phyloP scores from a whole-genome alignment of 2,329 filamentous ascomycete species.

The Neonectria coccinea region DNA sequence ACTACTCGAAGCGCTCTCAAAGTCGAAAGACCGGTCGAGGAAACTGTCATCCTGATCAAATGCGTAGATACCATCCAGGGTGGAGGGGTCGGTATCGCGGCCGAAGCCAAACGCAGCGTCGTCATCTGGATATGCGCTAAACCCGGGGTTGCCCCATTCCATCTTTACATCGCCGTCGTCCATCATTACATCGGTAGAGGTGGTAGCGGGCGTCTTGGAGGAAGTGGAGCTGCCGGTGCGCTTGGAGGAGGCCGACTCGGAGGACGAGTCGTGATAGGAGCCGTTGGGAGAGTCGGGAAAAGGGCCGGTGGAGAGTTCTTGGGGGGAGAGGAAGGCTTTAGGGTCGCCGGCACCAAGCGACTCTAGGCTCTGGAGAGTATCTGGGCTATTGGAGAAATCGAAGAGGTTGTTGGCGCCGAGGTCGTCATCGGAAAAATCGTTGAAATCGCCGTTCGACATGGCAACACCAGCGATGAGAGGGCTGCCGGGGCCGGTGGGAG shows the following conservation, averaged over 20 bases:
- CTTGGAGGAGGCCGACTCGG: slow-evolving; percentile 64
- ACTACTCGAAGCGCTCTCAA: slow-evolving; percentile 69
- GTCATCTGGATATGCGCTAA: slow-evolving; percentile 53
- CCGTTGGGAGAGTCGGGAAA: slow-evolving; percentile 57
- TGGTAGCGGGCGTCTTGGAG: slow-evolving; percentile 57
- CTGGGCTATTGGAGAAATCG: slow-evolving; percentile 53
- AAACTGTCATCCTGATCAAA: slow-evolving; percentile 57
- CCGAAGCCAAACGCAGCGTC: slow-evolving; percentile 53
- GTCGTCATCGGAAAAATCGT: slow-evolving; percentile 55
- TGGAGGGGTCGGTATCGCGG: slow-evolving; percentile 41
- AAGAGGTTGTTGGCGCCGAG: slow-evolving; percentile 49
- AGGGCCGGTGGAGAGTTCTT: slow-evolving; percentile 52
- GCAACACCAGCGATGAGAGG: slow-evolving; percentile 55
- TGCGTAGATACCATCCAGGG: slow-evolving; percentile 47
- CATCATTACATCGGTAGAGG: slow-evolving; percentile 58
- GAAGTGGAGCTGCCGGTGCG: slow-evolving; percentile 60
- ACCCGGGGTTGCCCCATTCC: slow-evolving; percentile 57
- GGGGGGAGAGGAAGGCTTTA: slow-evolving; percentile 50
- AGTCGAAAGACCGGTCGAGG: slow-evolving; percentile 66
- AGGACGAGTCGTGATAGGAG: slow-evolving; percentile 63
- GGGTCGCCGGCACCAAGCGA: slow-evolving; percentile 47
- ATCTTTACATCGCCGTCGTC: slow-evolving; percentile 55
- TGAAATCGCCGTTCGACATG: slow-evolving; percentile 53
- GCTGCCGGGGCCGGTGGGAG: slow-evolving; percentile 50
- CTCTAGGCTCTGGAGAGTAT: slow-evolving; percentile 52